Percentiles rank a stretch among this genome's conserved stretches.
Evolutionary conservation across 495 filamentous ascomycete genomes (phyloP).

Genomic region (Friedmanniomyces simplex): DNA sequence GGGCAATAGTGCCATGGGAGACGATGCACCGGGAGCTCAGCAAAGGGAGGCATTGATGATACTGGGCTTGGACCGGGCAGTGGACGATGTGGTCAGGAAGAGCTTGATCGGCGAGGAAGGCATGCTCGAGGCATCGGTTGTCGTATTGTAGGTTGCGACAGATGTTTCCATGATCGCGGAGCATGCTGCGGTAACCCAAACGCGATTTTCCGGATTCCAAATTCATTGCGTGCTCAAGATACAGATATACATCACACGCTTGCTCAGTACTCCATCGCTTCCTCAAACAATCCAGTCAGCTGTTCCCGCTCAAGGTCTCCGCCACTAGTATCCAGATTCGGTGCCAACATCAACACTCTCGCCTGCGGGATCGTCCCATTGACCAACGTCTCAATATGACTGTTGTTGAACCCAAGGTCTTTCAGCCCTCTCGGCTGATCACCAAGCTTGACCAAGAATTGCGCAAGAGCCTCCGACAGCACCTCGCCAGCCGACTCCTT

Average conservation of each 20-base stretch:
- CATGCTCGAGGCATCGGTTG: conserved; percentile 52
- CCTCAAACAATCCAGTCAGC: conserved; percentile 52
- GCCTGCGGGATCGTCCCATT: conserved; percentile 90
- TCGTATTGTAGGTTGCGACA: conserved; percentile 25
- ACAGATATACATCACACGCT: neutral
- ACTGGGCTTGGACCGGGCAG: conserved; percentile 49
- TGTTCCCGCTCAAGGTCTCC: conserved; percentile 58
- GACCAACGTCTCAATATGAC: conserved; percentile 69
- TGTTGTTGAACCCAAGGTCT: conserved; percentile 62
- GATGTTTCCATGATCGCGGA: too few species aligned
- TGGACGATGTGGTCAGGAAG: conserved; percentile 44
- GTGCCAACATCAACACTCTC: conserved; percentile 84
- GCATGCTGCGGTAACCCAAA: too few species aligned
- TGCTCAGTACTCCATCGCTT: conserved; percentile 50
- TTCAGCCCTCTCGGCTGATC: conserved; percentile 85
- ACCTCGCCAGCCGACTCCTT: conserved; percentile 79
- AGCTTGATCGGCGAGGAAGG: conserved; percentile 47
- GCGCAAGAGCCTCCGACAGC: conserved; percentile 63
- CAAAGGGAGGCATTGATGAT: conserved; percentile 63
- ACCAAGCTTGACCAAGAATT: conserved; percentile 72
- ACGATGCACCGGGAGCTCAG: conserved; percentile 14
- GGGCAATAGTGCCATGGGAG: conserved; percentile 17
- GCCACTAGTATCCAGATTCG: conserved; percentile 56
- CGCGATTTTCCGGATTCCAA: too few species aligned
- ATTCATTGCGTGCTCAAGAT: neutral